These are phyloP conservation scores for Periconia sp. DNA, from an alignment of 2,329 filamentous ascomycete genomes.

Conservation along the genomic window DNA sequence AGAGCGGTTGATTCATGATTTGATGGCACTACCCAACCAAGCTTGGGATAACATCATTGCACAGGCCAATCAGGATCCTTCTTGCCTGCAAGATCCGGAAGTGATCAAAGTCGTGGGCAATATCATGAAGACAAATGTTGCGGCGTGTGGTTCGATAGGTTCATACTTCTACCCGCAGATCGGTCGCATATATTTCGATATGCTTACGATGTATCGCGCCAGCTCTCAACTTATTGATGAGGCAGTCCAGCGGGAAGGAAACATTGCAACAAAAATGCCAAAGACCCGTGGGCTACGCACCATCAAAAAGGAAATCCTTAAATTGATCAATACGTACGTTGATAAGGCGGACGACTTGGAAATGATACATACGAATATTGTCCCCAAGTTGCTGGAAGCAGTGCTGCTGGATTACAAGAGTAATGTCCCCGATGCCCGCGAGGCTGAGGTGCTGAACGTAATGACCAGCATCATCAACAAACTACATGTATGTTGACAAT, in stretches of 20 bases:
- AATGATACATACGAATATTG: conserved; percentile 89
- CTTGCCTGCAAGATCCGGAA: conserved; percentile 85
- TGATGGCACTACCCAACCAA: conserved; percentile 91
- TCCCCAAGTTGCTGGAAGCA: conserved; percentile 91
- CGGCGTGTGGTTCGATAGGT: conserved; percentile 95
- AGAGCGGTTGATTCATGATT: conserved; percentile 83
- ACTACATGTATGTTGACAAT: conserved; percentile 78
- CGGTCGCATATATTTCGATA: conserved; percentile 94
- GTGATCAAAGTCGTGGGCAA: conserved; percentile 99
- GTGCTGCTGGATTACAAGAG: conserved; percentile 95
- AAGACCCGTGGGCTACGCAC: conserved; percentile 93
- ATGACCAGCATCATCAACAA: conserved; percentile 98
- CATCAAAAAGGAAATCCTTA: conserved; percentile 99
- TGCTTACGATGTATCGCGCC: conserved; percentile 98
- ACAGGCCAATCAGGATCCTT: conserved; percentile 80
- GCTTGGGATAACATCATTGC: conserved; percentile 96
- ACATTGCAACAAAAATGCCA: conserved; percentile 95
- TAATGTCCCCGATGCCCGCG: conserved; percentile 92
- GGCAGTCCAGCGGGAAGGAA: conserved; percentile 81
- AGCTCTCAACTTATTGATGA: conserved; percentile 97
- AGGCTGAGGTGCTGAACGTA: conserved; percentile 94
- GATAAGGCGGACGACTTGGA: conserved; percentile 96
- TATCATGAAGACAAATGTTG: conserved; percentile 99
- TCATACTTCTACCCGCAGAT: conserved; percentile 98
- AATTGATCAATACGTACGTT: conserved; percentile 96